Evolutionary conservation across 1,139 yeast species (phyloP).

Genomic region (Candida sp.): DNA sequence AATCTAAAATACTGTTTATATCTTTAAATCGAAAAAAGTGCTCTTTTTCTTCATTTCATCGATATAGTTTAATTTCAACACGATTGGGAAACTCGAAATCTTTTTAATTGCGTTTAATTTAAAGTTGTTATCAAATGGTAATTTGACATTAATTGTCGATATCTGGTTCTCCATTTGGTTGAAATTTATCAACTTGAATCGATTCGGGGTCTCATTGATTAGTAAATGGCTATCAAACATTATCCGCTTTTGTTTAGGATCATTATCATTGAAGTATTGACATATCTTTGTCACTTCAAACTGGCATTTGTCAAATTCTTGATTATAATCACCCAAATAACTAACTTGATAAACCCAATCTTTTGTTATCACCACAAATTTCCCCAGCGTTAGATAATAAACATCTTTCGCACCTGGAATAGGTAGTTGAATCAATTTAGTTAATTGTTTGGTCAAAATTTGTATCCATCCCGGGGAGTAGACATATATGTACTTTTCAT

Average conservation of each 20-base stretch:
- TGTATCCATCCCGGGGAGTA: background rate
- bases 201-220: constrained; percentile 6
- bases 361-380: background rate
- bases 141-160: background rate
- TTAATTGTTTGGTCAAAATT: background rate
- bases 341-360: background rate
- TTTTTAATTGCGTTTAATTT: background rate
- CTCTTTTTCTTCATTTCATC: background rate
- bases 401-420: background rate
- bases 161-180: constrained; percentile 3
- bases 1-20: background rate
- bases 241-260: constrained; percentile 9
- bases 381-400: background rate
- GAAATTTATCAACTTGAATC: constrained; percentile 7
- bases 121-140: background rate
- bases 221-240: constrained; percentile 9
- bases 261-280: constrained; percentile 9
- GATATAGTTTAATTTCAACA: background rate
- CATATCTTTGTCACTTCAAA: background rate
- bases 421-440: background rate
- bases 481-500: background rate
- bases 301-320: background rate
- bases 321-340: background rate
- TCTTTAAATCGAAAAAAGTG: background rate
- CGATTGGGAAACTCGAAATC: background rate